A percentile compares a stretch with the other conserved stretches of the same genome.
Conservation (phyloP, 2,329 filamentous ascomycete genomes). For the Paraphaeosphaeria sporulosa region DNA sequence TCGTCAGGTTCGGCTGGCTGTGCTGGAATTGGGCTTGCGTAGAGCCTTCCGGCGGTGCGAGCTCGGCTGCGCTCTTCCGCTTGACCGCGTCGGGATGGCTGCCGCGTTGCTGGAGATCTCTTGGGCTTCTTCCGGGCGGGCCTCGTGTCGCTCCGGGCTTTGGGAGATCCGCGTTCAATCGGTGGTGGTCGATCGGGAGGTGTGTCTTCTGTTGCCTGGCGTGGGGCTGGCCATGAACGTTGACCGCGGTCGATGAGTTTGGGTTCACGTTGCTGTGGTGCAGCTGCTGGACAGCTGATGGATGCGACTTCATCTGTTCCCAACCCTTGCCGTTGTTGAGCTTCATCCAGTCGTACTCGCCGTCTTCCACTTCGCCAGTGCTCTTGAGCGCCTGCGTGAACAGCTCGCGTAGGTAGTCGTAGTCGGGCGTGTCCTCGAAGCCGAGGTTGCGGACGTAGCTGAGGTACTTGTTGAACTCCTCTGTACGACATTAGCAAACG, state of each 20-base stretch:
- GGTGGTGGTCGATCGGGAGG: slow-evolving; percentile 52
- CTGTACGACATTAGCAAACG: slow-evolving; percentile 54
- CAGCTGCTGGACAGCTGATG: slow-evolving; percentile 72
- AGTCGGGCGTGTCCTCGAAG: slow-evolving; percentile 98
- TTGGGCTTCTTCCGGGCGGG: slow-evolving; percentile 50
- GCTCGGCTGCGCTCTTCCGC: slow-evolving; percentile 79
- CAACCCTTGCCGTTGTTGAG: slow-evolving; percentile 91
- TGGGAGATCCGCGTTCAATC: slow-evolving; percentile 58
- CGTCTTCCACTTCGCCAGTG: slow-evolving; percentile 92
- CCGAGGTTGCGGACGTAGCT: slow-evolving; percentile 97
- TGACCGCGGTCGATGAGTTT: slow-evolving; percentile 81
- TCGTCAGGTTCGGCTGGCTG: slow-evolving; percentile 82
- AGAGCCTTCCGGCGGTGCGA: slow-evolving; percentile 84
- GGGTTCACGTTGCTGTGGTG: slow-evolving; percentile 81
- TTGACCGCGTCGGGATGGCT: slow-evolving; percentile 49
- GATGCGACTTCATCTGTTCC: slow-evolving; percentile 78
- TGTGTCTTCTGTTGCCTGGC: slow-evolving; percentile 61
- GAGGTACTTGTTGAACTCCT: slow-evolving; percentile 97
- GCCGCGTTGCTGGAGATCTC: slow-evolving; percentile 36
- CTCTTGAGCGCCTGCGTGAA: slow-evolving; percentile 97
- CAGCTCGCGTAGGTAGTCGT: slow-evolving; percentile 94
- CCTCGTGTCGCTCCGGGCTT: slow-evolving; percentile 70
- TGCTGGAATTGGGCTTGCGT: slow-evolving; percentile 97
- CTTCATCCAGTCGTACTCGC: slow-evolving; percentile 99
- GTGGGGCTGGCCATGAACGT: slow-evolving; percentile 78